Evolutionary conservation across 1,284 basidiomycete genomes (phyloP), one percentile per base, ranked within the genome.

Genomic region (Hemileia vastatrix): DNA sequence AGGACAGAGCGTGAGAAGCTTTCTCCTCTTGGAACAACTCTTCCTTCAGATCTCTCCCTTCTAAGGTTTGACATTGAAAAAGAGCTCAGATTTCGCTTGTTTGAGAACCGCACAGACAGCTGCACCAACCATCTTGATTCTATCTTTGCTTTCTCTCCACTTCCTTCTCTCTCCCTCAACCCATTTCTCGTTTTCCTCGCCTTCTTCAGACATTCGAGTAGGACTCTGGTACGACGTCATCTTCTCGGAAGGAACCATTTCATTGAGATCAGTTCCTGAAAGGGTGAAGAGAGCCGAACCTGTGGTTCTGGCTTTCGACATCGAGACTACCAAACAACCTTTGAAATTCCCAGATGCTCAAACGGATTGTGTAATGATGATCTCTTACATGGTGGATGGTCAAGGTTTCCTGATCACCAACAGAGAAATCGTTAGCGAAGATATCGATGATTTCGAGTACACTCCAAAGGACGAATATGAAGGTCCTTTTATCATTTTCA

Each of bases 371-470:
- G 64, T 76, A 53, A 76, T 76, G 73, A 76, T 76, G 74, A 76
- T 76, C 53, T 76, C 74, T 19, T 76, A 76, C 69, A 76, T 76
- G 74, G 73, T 76, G 55, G 74, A 76, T 57, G 74, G 74, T 6
- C 71, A 76, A 52, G 74, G 74, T 15, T 76, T 68, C 63, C 71
- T 76, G 55, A 76, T 76, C 67, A 74, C 73, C 48, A 76, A 76
- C 51, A 69, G 74, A 49, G 71, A 76, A 45, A 70, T 76, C 51
- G 70, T 76, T 19, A 70, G 68, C 31, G 71, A 75, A 63, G 73
- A 76, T 65, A 76, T 76, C 50, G 71, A 72, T 43, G 71, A 76
- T 54, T 76, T 76, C 57, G 74, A 76, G 55, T 76, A 76, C 66
- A 73, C 73, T 63, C 74, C 74, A 27, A 75, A 69, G 57, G 71